Evolutionary conservation across 257 asterid species (phyloP).

Genomic region (Sherardia arvensis): DNA sequence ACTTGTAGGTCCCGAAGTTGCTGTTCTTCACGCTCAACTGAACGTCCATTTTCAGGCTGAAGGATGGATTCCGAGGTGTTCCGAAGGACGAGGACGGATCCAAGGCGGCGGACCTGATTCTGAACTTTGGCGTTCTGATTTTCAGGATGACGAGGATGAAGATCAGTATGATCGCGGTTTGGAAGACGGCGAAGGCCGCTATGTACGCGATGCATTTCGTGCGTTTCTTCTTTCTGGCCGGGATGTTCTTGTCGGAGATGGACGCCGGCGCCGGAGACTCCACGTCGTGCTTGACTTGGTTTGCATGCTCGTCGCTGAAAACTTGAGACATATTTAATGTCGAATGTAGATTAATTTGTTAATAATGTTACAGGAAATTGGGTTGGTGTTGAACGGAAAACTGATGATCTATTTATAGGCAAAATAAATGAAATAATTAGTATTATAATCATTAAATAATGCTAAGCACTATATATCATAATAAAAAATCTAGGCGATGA

Average conservation of each 20-base stretch:
- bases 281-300: neutral
- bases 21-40: neutral
- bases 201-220: conserved; percentile 25
- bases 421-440: neutral
- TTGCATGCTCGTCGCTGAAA: conserved; percentile 2
- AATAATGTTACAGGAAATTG: neutral
- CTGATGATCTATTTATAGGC: neutral
- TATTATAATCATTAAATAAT: neutral
- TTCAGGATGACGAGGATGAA: conserved; percentile 28
- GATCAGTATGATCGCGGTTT: conserved; percentile 16
- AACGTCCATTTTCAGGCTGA: neutral
- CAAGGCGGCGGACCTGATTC: conserved; percentile 12
- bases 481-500: no score
- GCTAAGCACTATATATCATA: neutral
- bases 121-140: conserved; percentile 27
- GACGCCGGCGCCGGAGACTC: conserved; percentile 1
- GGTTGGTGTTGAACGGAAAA: neutral
- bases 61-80: neutral
- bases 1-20: neutral
- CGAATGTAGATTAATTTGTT: neutral
- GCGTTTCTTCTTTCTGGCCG: conserved; percentile 27
- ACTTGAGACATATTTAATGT: neutral
- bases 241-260: neutral
- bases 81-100: neutral
- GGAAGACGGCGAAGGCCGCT: conserved; percentile 26